Evolutionary conservation across 2,329 filamentous ascomycete species (phyloP).

Genomic region (Allantophomopsis cytisporea): DNA sequence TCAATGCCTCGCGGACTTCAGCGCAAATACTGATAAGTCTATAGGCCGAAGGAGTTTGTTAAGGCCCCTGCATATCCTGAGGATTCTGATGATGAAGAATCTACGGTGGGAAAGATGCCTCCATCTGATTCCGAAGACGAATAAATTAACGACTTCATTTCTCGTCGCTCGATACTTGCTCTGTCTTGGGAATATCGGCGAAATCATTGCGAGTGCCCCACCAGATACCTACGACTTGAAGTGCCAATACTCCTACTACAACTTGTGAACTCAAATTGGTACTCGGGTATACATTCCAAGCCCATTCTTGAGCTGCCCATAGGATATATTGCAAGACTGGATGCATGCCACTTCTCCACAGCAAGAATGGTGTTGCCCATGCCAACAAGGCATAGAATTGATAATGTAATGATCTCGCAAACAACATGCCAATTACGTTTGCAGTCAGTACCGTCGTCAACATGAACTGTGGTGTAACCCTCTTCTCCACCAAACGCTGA

Average conservation of each 20-base stretch:
- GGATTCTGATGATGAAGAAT: constrained; percentile 64
- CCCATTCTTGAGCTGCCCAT: constrained; percentile 57
- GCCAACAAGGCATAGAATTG: constrained; percentile 63
- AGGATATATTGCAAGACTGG: constrained; percentile 41
- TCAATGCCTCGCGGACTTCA: not conserved
- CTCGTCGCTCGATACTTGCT: not conserved
- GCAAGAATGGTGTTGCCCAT: constrained; percentile 58
- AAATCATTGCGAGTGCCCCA: constrained; percentile 21
- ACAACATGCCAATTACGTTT: constrained; percentile 54
- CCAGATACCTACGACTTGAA: constrained; percentile 37
- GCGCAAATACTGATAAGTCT: not conserved
- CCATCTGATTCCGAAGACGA: constrained; percentile 64
- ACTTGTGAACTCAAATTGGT: constrained; percentile 46
- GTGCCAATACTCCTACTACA: constrained; percentile 58
- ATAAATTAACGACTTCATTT: constrained; percentile 10
- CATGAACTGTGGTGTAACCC: constrained; percentile 45
- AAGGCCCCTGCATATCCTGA: constrained; percentile 46
- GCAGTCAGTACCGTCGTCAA: constrained; percentile 48
- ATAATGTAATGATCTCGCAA: constrained; percentile 59
- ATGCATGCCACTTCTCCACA: constrained; percentile 51
- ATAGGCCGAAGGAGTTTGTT: constrained; percentile 67
- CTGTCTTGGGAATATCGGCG: constrained; percentile 1
- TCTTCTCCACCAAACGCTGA: constrained; percentile 31
- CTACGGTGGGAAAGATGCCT: constrained; percentile 73
- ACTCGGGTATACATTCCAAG: constrained; percentile 64